Base-by-base conservation (phyloP, 2,329 filamentous ascomycete genomes). In the Aspergillus caelatus region DNA sequence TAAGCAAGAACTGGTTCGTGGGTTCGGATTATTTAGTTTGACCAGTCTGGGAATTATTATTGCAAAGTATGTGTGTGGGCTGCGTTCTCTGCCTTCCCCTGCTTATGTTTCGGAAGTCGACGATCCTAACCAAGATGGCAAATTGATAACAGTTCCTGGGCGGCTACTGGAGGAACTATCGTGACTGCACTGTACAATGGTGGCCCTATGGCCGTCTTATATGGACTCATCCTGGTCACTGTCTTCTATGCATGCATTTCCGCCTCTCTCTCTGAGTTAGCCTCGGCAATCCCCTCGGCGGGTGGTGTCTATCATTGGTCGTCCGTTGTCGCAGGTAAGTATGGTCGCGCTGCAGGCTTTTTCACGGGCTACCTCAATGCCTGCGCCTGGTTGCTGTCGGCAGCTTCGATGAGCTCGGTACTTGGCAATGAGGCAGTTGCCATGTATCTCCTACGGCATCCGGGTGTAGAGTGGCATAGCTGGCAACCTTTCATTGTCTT, bases 181-280 rank as follows among this genome's bases (percentile, higher is more conserved):
- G 78, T 83, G 14, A 78, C 85, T 30, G 83, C 84, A 28, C 82
- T 87, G 57, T 82, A 82, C 69, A 88, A 88, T 75, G 86, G 86
- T 45, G 86, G 86, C 0, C 84, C 86, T 0, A 85, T 86, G 8
- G 85, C 85, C 0, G 84, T 88, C 0, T 69, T 88, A 0, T 88
- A 87, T 71, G 85, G 87, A 66, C 84, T 88, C 19, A 71, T 80
- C 41, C 66, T 75, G 2, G 77, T 77, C 43, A 77, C 74, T 23
- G 64, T 80, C 19, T 86, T 85, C 68, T 88, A 87, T 73, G 83
- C 82, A 68, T 74, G 82, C 34, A 80, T 88, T 28, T 84, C 83
- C 0, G 83, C 83, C 1, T 84, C 81, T n/a, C 78, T 88, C 32
- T 84, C 85, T 28, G 85, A 88, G 70, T 77, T 88, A 0, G 83